Base-by-base conservation (phyloP, 441 rosid species). In the Pelargonium fulgidum region DNA sequence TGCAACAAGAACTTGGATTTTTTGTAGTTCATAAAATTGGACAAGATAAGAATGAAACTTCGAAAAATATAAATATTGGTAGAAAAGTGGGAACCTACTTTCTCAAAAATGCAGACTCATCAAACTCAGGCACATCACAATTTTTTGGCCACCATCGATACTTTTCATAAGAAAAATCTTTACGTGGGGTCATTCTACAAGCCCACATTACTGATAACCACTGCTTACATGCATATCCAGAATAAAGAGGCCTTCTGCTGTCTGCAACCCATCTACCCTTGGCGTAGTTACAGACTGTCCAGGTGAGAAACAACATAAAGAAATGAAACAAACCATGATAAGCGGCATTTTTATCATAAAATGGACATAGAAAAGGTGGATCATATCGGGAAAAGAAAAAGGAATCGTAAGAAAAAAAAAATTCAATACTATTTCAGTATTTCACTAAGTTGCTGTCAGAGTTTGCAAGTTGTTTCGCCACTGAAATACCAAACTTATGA, bases 181-280 rank as follows among this genome's bases (percentile, higher is more conserved):
- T 81, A n/a, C 95, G 79, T 33, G 85, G 83, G 39, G 85, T 90
- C 33, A 85, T 70, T 78, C 95, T 83, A 78, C 98, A 90, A 0
- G 98, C 84, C 98, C 98, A 92, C 96, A 90, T 90, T 77, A 76
- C 84, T 45, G 98, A 92, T 73, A 92, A 70, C 98, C 96, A 92
- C 47, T 78, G 89, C 72, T 92, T 86, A 79, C 98, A 92, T 75
- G 79, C 81, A 74, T 73, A 73, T 42, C 96, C 95, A 16, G 93
- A 83, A 76, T 92, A 92, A 64, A 92, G 81, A 7, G 95, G 98
- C 67, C 85, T 66, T 62, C 77, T 78, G 68, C 68, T 74, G 73
- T 88, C 92, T 65, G 78, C 72, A 65, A 88, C 89, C 98, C 98
- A 92, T 78, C 75, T 82, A 52, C 96, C 96, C 74, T 86, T 86